Percentiles rank a stretch among this genome's conserved stretches.
Evolutionary conservation across 2,329 filamentous ascomycete genomes (phyloP).

Genomic region (Ceratocystis smalleyi): DNA sequence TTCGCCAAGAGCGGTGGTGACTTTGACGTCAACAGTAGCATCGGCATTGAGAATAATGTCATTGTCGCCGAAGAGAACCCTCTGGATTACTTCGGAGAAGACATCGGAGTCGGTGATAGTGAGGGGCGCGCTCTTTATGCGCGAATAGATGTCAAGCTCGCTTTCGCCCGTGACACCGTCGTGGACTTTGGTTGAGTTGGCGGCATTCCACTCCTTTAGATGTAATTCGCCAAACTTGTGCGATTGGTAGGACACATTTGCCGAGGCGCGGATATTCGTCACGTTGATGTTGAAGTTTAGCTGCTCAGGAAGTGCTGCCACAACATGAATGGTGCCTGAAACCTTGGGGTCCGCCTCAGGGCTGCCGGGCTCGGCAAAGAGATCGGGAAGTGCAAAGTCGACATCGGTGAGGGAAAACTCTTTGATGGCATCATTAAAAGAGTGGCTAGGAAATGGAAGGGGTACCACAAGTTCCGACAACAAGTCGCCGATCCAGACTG

Average conservation of each 20-base stretch:
- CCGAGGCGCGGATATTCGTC: constrained; percentile 55
- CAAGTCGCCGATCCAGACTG: constrained; percentile 68
- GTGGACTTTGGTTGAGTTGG: constrained; percentile 59
- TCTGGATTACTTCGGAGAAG: constrained; percentile 66
- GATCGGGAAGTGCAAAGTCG: constrained; percentile 70
- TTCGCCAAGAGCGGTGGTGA: constrained; percentile 66
- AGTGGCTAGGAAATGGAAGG: constrained; percentile 66
- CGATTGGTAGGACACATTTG: constrained; percentile 65
- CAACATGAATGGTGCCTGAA: constrained; percentile 66
- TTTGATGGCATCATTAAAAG: constrained; percentile 67
- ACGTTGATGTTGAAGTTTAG: constrained; percentile 78
- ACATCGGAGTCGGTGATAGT: constrained; percentile 66
- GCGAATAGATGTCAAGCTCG: constrained; percentile 57
- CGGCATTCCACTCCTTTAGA: constrained; percentile 65
- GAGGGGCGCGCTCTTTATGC: constrained; percentile 63
- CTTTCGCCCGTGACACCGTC: constrained; percentile 38
- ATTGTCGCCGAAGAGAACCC: constrained; percentile 58
- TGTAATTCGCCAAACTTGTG: constrained; percentile 69
- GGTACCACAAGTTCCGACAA: constrained; percentile 70
- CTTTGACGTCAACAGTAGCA: constrained; percentile 67
- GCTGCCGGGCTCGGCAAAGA: constrained; percentile 57
- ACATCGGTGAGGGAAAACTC: constrained; percentile 79
- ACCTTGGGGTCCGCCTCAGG: constrained; percentile 62
- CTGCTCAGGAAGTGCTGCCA: constrained; percentile 65
- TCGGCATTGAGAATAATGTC: constrained; percentile 57